These are phyloP conservation scores for Apiospora kogelbergensis DNA, from an alignment of 2,329 filamentous ascomycete genomes.

Conservation along the genomic window DNA sequence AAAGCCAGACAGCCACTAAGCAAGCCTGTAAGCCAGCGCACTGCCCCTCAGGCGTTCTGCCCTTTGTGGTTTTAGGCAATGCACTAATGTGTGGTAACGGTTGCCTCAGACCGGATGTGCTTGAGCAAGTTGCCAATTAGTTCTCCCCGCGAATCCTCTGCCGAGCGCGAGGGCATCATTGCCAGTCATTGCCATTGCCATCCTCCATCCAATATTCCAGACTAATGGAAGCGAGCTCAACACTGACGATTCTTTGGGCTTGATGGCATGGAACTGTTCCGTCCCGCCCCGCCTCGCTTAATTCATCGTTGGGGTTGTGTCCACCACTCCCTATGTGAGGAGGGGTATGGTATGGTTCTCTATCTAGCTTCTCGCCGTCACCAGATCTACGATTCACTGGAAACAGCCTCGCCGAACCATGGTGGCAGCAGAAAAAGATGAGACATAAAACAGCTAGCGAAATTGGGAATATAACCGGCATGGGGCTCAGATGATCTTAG, in stretches of 20 bases:
- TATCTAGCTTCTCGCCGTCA: not conserved
- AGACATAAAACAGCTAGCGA: not conserved
- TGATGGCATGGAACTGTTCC: not conserved
- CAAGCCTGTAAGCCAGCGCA: not conserved
- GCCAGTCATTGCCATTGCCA: too few relatives aligned
- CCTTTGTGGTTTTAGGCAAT: not conserved
- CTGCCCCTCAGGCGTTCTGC: not conserved
- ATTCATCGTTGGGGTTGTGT: not conserved
- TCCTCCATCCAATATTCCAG: not conserved
- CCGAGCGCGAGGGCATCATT: not conserved
- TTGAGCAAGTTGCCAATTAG: not conserved
- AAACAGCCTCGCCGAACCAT: not conserved
- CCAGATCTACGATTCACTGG: not conserved
- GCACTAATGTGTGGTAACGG: not conserved
- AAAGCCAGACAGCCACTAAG: not conserved
- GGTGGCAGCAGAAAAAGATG: not conserved
- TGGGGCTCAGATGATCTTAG: not conserved
- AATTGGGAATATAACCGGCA: not conserved
- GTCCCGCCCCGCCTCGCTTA: conserved; percentile 1
- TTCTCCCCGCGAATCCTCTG: not conserved
- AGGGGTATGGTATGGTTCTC: not conserved
- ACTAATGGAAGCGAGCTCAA: not conserved
- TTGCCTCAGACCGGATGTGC: not conserved
- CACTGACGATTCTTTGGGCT: not conserved
- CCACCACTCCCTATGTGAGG: not conserved